phyloP scores from a whole-genome alignment of 306 rosid species.

The Malus sylvestris region DNA sequence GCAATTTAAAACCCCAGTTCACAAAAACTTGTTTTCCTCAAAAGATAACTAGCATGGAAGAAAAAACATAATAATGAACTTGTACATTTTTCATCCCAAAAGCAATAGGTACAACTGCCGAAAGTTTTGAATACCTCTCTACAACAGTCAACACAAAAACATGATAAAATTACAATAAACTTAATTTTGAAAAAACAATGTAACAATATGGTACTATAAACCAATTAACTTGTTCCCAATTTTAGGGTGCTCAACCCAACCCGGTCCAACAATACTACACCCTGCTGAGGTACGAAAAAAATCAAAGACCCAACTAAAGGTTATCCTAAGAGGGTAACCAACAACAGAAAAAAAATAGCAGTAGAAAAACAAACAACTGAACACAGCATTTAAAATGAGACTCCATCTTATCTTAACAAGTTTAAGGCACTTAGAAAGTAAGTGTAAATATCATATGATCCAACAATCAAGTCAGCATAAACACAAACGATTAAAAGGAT shows the following conservation, averaged over 20 bases:
- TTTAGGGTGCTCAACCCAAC: background rate
- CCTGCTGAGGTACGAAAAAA: background rate
- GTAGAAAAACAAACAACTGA: background rate
- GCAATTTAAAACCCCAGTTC: background rate
- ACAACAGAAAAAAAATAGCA: background rate
- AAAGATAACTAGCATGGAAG: background rate
- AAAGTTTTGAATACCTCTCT: too few species aligned
- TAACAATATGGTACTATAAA: background rate
- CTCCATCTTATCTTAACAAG: background rate
- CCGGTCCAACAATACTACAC: background rate
- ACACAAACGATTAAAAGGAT: slow-evolving; percentile 38
- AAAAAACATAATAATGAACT: background rate
- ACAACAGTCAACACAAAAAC: background rate
- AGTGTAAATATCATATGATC: background rate
- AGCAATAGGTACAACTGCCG: background rate
- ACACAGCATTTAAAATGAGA: background rate
- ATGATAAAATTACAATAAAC: background rate
- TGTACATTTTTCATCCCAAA: too few species aligned
- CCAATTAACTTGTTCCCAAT: background rate
- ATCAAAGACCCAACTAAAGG: background rate
- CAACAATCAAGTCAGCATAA: background rate
- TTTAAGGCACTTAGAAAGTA: background rate
- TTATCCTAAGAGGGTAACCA: background rate
- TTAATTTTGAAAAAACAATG: background rate
- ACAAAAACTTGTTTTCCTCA: background rate